phyloP scores from a whole-genome alignment of 2,329 filamentous ascomycete genomes.

The Epichloe baconii region DNA sequence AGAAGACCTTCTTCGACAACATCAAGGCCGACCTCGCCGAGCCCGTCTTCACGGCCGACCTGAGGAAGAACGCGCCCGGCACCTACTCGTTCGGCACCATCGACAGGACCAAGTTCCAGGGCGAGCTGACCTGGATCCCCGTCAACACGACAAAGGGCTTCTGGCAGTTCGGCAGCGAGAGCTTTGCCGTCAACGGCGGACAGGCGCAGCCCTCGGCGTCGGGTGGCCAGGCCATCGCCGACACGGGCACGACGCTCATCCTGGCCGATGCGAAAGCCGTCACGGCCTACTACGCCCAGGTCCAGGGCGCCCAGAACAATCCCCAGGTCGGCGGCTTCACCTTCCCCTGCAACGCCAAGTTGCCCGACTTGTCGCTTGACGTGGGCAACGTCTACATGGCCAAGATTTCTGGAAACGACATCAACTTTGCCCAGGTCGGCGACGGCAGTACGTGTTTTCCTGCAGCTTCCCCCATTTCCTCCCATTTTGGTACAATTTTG shows the following conservation, averaged over 20 bases:
- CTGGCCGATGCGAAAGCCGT: conserved; percentile 41
- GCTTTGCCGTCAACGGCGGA: conserved; percentile 11
- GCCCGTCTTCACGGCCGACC: conserved; percentile 53
- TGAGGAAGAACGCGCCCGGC: conserved; percentile 43
- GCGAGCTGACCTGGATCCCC: conserved; percentile 46
- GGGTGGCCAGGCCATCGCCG: conserved; percentile 30
- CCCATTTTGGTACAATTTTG: too few species aligned
- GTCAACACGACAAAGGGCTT: conserved; percentile 51
- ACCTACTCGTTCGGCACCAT: conserved; percentile 64
- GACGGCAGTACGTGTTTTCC: conserved; percentile 29
- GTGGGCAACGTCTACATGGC: conserved; percentile 46
- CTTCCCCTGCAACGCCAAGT: conserved; percentile 28
- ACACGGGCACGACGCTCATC: conserved; percentile 51
- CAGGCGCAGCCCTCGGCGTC: conserved; percentile 24
- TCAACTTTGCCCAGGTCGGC: conserved; percentile 39
- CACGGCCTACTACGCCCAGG: conserved; percentile 32
- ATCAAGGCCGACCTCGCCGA: conserved; percentile 10
- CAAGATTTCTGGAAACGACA: conserved; percentile 36
- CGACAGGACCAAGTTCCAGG: conserved; percentile 49
- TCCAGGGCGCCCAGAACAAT: conserved; percentile 24
- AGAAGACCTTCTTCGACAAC: conserved; percentile 31
- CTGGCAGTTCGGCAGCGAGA: conserved; percentile 33
- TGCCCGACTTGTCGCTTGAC: conserved; percentile 39
- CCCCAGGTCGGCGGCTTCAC: conserved; percentile 27
- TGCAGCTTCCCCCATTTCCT: not conserved